A percentile compares a stretch with the other conserved stretches of the same genome.
Conservation (phyloP, 2,329 filamentous ascomycete species). For the Stromatinia cepivora region DNA sequence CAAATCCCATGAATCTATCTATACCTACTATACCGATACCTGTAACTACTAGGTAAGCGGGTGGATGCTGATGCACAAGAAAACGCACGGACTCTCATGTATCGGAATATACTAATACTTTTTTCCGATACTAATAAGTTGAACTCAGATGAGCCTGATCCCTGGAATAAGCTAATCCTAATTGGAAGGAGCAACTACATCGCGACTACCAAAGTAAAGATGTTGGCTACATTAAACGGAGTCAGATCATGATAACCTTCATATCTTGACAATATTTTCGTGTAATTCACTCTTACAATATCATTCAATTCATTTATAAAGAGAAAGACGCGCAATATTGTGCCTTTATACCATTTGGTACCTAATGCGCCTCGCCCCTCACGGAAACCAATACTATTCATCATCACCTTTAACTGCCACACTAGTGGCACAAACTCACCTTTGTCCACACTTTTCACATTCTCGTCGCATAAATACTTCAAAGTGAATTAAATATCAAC, state of each 20-base stretch:
- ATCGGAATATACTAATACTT: not conserved
- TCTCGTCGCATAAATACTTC: conserved; percentile 15
- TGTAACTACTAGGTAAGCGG: not conserved
- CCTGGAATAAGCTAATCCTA: conserved; percentile 10
- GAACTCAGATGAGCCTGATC: conserved; percentile 5
- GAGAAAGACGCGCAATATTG: conserved; percentile 20
- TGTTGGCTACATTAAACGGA: conserved; percentile 14
- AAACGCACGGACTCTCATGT: not conserved
- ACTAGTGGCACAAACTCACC: conserved; percentile 15
- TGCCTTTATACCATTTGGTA: conserved; percentile 16
- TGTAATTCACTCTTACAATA: conserved; percentile 14
- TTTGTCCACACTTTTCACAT: conserved; percentile 20
- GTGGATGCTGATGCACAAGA: conserved; percentile 5
- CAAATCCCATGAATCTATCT: no score
- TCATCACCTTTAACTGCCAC: conserved; percentile 16
- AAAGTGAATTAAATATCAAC: conserved; percentile 12
- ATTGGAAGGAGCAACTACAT: conserved; percentile 22
- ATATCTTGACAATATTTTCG: not conserved
- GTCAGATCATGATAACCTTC: conserved; percentile 1
- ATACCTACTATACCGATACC: no score
- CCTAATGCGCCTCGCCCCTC: conserved; percentile 25
- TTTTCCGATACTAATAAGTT: conserved; percentile 14
- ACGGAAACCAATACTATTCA: conserved; percentile 9
- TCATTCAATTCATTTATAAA: not conserved
- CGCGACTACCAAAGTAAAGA: conserved; percentile 20